These are phyloP conservation scores for Fusarium secorum DNA, from an alignment of 2,329 filamentous ascomycete species.

Conservation along the genomic window DNA sequence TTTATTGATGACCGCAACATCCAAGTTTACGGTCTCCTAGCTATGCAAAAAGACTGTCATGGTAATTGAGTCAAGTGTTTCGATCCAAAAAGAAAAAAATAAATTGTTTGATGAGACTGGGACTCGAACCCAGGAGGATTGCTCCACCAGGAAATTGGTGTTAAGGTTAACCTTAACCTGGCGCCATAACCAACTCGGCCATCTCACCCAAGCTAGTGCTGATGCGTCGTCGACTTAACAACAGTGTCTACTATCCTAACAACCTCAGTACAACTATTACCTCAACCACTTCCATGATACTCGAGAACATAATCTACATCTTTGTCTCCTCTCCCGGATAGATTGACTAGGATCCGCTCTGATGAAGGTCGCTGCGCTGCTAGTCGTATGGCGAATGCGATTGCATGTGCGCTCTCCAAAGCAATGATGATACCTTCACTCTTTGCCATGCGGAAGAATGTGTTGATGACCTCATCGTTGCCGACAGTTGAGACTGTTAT, in stretches of 20 bases:
- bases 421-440: conserved; percentile 3
- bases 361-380: neutral
- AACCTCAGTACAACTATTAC: neutral
- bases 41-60: neutral
- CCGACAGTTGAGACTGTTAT: neutral
- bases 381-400: neutral
- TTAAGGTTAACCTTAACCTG: conserved; percentile 2
- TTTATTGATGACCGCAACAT: too few relatives aligned
- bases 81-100: neutral
- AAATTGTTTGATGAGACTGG: neutral
- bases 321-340: conserved; percentile 5
- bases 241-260: fast-evolving
- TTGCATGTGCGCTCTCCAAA: conserved; percentile 1
- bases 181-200: conserved; percentile 9
- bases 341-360: neutral
- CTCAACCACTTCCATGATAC: neutral
- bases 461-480: neutral
- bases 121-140: conserved; percentile 7
- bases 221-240: neutral
- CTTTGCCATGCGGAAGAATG: neutral
- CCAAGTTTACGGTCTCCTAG: too few relatives aligned
- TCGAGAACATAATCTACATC: conserved; percentile 8
- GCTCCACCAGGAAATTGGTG: conserved; percentile 6
- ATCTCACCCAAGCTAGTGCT: neutral
- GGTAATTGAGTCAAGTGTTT: too few relatives aligned